phyloP scores from a whole-genome alignment of 768 basidiomycete species.

The Amanita pallidorosea region DNA sequence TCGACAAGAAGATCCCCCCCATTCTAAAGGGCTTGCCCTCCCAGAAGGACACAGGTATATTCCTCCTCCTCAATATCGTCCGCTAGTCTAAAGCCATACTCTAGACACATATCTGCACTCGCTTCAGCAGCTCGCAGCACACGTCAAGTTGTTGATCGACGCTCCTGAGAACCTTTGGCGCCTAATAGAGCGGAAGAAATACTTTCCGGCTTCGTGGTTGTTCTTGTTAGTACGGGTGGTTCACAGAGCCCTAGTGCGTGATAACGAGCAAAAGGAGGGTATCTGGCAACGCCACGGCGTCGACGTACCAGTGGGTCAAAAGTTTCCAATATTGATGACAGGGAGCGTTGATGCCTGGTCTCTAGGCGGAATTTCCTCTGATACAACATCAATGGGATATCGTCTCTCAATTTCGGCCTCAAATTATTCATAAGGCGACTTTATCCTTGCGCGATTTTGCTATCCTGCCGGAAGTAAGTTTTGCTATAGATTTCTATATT shows the following conservation, averaged over 20 bases:
- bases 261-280: conserved; percentile 55
- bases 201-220: conserved; percentile 78
- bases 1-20: conserved; percentile 33
- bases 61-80: conserved; percentile 16
- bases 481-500: not conserved
- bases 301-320: conserved; percentile 41
- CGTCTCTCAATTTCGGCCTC: conserved; percentile 75
- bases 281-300: conserved; percentile 50
- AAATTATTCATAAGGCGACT: conserved; percentile 85
- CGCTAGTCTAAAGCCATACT: conserved; percentile 2
- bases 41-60: conserved; percentile 31
- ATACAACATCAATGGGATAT: conserved; percentile 91
- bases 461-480: conserved; percentile 40
- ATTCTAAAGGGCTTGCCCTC: conserved; percentile 28
- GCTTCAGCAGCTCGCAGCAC: conserved; percentile 71
- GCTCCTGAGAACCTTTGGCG: conserved; percentile 90
- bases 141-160: conserved; percentile 86
- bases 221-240: conserved; percentile 82
- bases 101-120: conserved; percentile 58
- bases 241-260: conserved; percentile 57
- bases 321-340: not conserved
- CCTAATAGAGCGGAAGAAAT: conserved; percentile 69
- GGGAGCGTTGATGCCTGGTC: conserved; percentile 1
- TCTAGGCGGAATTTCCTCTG: conserved; percentile 76
- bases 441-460: conserved; percentile 58